Percentiles rank a stretch among this genome's conserved stretches.
phyloP scores from a whole-genome alignment of 148 eudicot species.

The Vaccinium corymbosum region DNA sequence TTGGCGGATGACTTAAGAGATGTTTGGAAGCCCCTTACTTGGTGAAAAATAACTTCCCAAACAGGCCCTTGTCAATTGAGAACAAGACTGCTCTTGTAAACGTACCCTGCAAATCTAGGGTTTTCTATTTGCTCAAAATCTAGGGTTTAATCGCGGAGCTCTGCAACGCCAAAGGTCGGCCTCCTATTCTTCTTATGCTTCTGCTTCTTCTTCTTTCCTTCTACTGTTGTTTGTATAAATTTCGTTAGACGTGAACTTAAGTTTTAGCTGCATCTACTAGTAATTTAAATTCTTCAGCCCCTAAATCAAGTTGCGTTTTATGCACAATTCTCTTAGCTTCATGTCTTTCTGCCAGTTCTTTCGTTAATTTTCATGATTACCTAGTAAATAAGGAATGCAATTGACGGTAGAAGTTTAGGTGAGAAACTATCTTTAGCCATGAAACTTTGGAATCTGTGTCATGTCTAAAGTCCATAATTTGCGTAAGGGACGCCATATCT shows the following conservation, averaged over 20 bases:
- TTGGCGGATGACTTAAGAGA: no score
- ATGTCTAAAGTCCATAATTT: background rate
- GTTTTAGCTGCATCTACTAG: background rate
- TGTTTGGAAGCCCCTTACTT: no score
- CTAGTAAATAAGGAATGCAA: background rate
- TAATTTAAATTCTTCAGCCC: background rate
- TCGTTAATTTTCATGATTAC: background rate
- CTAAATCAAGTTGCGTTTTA: background rate
- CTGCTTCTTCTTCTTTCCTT: background rate
- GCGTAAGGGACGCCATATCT: background rate
- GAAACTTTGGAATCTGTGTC: constrained; percentile 3
- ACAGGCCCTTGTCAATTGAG: background rate
- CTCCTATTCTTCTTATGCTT: background rate
- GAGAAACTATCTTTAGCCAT: background rate
- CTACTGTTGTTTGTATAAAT: no score
- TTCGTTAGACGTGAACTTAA: background rate
- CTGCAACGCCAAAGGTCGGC: constrained; percentile 5
- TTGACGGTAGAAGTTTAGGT: background rate
- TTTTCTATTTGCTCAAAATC: background rate
- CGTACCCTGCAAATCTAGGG: background rate
- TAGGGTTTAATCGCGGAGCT: background rate
- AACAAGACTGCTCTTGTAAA: background rate
- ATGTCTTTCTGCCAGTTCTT: background rate
- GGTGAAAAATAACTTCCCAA: no score
- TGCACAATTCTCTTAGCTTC: background rate